Conservation (phyloP, 2,329 filamentous ascomycete species). For the Xylariomycetidae sp. region DNA sequence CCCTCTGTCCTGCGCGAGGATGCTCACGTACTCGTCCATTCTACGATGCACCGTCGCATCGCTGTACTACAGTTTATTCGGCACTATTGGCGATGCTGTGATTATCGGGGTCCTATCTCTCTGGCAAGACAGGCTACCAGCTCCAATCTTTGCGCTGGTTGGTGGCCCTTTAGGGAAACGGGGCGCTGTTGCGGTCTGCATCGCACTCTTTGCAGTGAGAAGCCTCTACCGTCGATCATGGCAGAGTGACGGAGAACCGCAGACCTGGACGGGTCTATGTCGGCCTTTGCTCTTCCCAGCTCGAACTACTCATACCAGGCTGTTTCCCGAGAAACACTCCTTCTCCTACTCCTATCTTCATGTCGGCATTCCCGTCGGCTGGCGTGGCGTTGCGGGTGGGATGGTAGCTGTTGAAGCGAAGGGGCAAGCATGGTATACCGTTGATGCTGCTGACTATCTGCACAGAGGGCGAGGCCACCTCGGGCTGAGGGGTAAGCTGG, state of each 20-base stretch:
- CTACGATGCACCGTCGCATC: conserved; percentile 8
- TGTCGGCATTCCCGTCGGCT: conserved; percentile 62
- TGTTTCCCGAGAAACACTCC: conserved; percentile 61
- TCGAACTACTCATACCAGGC: conserved; percentile 56
- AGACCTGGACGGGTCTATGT: conserved; percentile 20
- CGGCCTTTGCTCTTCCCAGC: conserved; percentile 57
- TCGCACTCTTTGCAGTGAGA: too few relatives aligned
- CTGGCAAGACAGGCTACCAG: conserved; percentile 4
- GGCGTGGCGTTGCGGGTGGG: conserved; percentile 46
- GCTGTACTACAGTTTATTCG: conserved; percentile 13
- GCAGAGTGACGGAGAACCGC: too few relatives aligned
- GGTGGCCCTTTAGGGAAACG: too few relatives aligned
- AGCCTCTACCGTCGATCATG: too few relatives aligned
- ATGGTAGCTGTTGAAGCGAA: conserved; percentile 44
- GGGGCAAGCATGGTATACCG: conserved; percentile 45
- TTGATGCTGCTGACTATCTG: conserved; percentile 57
- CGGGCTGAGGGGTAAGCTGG: conserved; percentile 59
- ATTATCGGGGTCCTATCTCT: conserved; percentile 10
- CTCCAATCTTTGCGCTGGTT: conserved; percentile 2
- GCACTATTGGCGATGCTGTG: conserved; percentile 11
- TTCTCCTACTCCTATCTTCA: conserved; percentile 68
- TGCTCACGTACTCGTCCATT: too few relatives aligned
- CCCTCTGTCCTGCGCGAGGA: too few relatives aligned
- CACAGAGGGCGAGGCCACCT: conserved; percentile 43
- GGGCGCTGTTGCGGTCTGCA: too few relatives aligned